These are phyloP conservation scores for Auriscalpium vulgare DNA, from an alignment of 768 basidiomycete species.

Conservation along the genomic window DNA sequence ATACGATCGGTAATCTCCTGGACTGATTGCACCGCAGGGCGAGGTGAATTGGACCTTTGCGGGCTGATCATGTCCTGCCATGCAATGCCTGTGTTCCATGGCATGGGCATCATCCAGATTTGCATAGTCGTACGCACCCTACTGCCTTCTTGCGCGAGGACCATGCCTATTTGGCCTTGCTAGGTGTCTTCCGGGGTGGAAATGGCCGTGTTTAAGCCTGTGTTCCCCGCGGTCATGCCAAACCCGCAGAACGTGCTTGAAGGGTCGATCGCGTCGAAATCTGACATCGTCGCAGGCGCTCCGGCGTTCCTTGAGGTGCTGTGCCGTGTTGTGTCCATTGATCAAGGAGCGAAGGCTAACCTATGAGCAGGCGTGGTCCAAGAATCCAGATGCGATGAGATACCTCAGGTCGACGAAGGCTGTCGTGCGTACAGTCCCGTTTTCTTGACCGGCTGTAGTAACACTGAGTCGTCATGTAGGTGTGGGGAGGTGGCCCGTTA, in stretches of 20 bases:
- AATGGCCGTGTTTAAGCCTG: slow-evolving; percentile 24
- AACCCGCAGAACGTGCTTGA: slow-evolving; percentile 24
- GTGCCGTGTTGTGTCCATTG: neutral
- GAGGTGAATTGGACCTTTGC: slow-evolving; percentile 18
- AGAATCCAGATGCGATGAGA: slow-evolving; percentile 9
- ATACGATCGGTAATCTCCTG: no score
- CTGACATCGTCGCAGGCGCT: slow-evolving; percentile 21
- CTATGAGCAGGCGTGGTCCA: slow-evolving; percentile 18
- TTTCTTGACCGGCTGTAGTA: neutral
- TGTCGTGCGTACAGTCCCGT: slow-evolving; percentile 11
- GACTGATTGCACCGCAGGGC: slow-evolving; percentile 1
- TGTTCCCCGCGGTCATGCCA: slow-evolving; percentile 19
- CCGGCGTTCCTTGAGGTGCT: slow-evolving; percentile 28
- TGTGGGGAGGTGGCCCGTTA: slow-evolving; percentile 25
- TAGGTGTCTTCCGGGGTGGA: slow-evolving; percentile 21
- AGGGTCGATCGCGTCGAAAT: slow-evolving; percentile 16
- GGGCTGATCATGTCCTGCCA: slow-evolving; percentile 21
- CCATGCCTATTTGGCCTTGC: neutral
- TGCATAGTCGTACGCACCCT: slow-evolving; percentile 12
- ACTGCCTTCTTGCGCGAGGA: neutral
- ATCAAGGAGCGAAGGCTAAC: no score
- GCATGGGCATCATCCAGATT: slow-evolving; percentile 23
- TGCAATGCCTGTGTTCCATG: slow-evolving; percentile 26
- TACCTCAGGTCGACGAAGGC: slow-evolving; percentile 17
- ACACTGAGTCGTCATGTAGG: slow-evolving; percentile 9